A percentile compares a stretch with the other conserved stretches of the same genome.
phyloP scores from a whole-genome alignment of 257 asterid species.

The Nicotiana obtusifolia region DNA sequence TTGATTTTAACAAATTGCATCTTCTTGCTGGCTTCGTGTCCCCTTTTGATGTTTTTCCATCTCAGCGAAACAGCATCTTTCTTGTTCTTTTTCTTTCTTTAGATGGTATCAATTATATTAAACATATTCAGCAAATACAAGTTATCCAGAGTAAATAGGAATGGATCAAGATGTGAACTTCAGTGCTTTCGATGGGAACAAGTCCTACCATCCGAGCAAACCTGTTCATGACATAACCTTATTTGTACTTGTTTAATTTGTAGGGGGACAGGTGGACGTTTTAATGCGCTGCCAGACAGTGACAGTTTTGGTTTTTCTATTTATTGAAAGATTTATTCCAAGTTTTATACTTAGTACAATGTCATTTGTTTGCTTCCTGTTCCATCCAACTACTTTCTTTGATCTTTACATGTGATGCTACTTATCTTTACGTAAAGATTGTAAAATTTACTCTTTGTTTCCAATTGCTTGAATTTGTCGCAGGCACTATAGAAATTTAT shows the following conservation, averaged over 20 bases:
- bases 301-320: neutral
- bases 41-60: neutral
- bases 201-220: neutral
- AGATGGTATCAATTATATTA: neutral
- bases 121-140: neutral
- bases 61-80: neutral
- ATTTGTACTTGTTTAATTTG: neutral
- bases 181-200: neutral
- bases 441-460: neutral
- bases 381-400: neutral
- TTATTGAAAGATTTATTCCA: neutral
- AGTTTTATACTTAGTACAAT: neutral
- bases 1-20: too few species aligned
- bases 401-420: neutral
- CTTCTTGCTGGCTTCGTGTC: too few species aligned
- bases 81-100: neutral
- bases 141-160: neutral
- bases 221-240: neutral
- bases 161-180: neutral
- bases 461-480: neutral
- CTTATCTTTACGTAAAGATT: neutral
- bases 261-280: too few species aligned
- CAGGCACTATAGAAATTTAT: too few species aligned
- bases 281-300: neutral
- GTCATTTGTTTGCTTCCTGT: neutral